These are phyloP conservation scores for Mycena maculata DNA, from an alignment of 768 basidiomycete genomes.

Conservation along the genomic window DNA sequence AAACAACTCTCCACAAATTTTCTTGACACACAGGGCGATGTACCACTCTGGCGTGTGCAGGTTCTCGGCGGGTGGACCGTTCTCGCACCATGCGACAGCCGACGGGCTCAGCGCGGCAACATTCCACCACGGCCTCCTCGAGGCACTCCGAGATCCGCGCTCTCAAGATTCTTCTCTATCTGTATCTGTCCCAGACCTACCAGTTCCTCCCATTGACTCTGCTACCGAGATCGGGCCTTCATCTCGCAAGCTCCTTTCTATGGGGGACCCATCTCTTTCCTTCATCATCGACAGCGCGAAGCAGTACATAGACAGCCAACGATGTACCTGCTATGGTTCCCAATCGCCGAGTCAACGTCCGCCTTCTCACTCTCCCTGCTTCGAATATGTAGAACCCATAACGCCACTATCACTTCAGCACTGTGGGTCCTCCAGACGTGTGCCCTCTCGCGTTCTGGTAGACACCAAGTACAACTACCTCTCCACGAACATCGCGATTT, in stretches of 20 bases:
- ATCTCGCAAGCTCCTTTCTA: neutral
- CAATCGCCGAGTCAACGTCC: conserved; percentile 39
- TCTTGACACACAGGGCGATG: conserved; percentile 29
- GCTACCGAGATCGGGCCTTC: conserved; percentile 15
- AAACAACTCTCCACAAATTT: conserved; percentile 40
- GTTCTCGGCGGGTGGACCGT: conserved; percentile 47
- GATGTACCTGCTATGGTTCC: neutral
- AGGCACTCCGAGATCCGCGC: conserved; percentile 38
- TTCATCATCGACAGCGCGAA: neutral
- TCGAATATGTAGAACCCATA: conserved; percentile 27
- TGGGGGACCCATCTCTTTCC: neutral
- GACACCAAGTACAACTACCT: neutral
- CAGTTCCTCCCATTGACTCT: conserved; percentile 34
- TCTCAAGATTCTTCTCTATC: neutral
- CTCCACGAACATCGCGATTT: conserved; percentile 37
- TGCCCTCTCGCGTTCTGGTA: conserved; percentile 35
- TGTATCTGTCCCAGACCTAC: conserved; percentile 26
- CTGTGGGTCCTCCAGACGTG: conserved; percentile 42
- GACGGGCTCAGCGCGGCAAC: conserved; percentile 53
- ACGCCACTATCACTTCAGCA: conserved; percentile 46
- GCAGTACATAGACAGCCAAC: conserved; percentile 17
- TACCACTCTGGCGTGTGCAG: conserved; percentile 52
- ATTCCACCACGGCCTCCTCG: conserved; percentile 47
- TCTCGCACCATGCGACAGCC: conserved; percentile 50
- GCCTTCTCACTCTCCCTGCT: conserved; percentile 26